Evolutionary conservation across 2,329 filamentous ascomycete genomes (phyloP), one percentile per base, ranked within the genome.

Genomic region (Trichoderma gracile): DNA sequence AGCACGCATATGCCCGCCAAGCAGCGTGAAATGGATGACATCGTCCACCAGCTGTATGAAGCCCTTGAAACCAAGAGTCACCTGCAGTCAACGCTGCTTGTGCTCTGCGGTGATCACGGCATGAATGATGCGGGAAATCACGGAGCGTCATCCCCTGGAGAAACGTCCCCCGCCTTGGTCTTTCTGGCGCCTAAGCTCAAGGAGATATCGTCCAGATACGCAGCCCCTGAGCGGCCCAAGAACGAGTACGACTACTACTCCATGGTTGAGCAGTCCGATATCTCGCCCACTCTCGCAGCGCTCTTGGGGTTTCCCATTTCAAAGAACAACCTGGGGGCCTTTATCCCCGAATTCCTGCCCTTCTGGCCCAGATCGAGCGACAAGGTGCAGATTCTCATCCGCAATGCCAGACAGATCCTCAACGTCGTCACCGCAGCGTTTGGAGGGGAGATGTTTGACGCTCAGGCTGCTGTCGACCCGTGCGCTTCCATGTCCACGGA

Each of bases 81-180:
- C 75, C 85, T 97, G 1, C 74, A 85, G 38, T 90, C 90, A 5
- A 93, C 94, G 0, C 79, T 99, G 2, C 84, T 99, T 52, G 88
- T 99, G 3, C 78, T 99, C 7, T 92, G 89, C 64, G 95, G 95
- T 63, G 96, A 99, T 71, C 95, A 99, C 74, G 95, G 95, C n/a
- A 99, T 99, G 95, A 99, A 98, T 70, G 94, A 98, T 71, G 95
- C 92, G 21, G 95, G 95, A 2, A 98, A 98, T 70, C 95, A 99
- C 74, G 95, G 95, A 33, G 95, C 94, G 45, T 97, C 94, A 10
- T 93, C 93, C 0, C 86, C 92, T 1, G 94, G 95, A 49, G 95
- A 99, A 79, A 98, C 95, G 1, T 97, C 94, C 0, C 90, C 95
- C 0, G 95, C 95, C 17, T 79, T 99, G 10, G 85, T 97, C 21